These are phyloP conservation scores for Porpolomopsis calyptriformis DNA, from an alignment of 768 basidiomycete genomes.

Conservation along the genomic window DNA sequence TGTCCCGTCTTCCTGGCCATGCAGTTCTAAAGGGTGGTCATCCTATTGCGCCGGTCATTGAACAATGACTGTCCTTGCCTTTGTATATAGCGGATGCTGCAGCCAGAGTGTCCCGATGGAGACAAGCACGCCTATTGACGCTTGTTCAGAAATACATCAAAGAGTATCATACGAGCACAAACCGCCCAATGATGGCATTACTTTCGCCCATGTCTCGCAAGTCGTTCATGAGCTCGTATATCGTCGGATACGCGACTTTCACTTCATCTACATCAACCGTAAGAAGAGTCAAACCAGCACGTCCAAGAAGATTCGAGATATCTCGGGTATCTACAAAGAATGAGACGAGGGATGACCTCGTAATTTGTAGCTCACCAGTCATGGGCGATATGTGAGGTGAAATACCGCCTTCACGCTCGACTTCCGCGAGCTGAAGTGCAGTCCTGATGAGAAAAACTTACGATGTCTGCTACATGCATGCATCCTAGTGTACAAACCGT, in stretches of 20 bases:
- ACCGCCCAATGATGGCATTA: slow-evolving; percentile 85
- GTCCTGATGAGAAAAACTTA: slow-evolving; percentile 43
- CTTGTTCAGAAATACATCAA: slow-evolving; percentile 24
- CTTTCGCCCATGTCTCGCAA: slow-evolving; percentile 94
- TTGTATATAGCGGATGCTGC: slow-evolving; percentile 92
- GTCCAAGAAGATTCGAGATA: slow-evolving; percentile 81
- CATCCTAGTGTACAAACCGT: slow-evolving; percentile 45
- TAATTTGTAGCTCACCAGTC: slow-evolving; percentile 54
- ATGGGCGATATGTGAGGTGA: slow-evolving; percentile 96
- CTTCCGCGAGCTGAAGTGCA: slow-evolving; percentile 84
- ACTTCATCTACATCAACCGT: slow-evolving; percentile 96
- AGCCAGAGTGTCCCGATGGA: slow-evolving; percentile 77
- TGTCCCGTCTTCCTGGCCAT: slow-evolving; percentile 73
- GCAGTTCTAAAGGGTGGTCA: slow-evolving; percentile 45
- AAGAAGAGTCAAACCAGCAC: slow-evolving; percentile 87
- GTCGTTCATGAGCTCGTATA: slow-evolving; percentile 94
- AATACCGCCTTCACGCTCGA: slow-evolving; percentile 90
- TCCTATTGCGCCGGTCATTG: background rate
- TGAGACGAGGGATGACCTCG: background rate
- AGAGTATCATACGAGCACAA: slow-evolving; percentile 10
- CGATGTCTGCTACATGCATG: background rate
- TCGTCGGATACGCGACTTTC: slow-evolving; percentile 79
- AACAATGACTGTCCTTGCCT: slow-evolving; percentile 34
- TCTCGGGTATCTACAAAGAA: slow-evolving; percentile 63
- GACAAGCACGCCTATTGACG: slow-evolving; percentile 51